Evolutionary conservation across 108 stramenopile genomes (phyloP).

Genomic region (Conticribra weissflogii): DNA sequence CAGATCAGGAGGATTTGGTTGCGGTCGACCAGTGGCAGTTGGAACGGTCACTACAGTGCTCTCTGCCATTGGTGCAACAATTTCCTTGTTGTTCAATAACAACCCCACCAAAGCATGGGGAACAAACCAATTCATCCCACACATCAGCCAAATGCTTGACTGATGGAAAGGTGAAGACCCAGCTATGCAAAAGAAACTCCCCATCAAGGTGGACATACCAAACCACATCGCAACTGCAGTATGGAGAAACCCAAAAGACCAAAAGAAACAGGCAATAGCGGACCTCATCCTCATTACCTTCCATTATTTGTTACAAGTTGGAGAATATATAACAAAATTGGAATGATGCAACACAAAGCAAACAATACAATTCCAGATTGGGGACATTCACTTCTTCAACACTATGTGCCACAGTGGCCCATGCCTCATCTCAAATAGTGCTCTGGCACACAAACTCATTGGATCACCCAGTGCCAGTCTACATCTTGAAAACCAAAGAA

Average conservation of each 20-base stretch:
- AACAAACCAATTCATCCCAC: neutral
- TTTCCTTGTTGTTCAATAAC: neutral
- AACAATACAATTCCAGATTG: neutral
- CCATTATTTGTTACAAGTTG: neutral
- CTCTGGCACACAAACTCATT: neutral
- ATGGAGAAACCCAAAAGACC: neutral
- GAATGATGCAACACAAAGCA: neutral
- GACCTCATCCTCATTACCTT: neutral
- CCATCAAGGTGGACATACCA: neutral
- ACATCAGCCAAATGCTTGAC: neutral
- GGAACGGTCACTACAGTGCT: neutral
- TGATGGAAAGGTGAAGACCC: neutral
- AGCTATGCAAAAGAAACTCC: neutral
- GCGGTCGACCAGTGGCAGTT: neutral
- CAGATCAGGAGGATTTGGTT: neutral
- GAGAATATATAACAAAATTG: neutral
- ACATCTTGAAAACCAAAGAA: neutral
- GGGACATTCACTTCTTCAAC: neutral
- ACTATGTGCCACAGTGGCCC: neutral
- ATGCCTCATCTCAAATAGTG: neutral
- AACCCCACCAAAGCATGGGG: neutral
- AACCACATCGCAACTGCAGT: neutral
- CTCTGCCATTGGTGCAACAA: constrained; percentile 2
- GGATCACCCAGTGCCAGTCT: neutral
- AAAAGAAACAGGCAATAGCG: neutral